Conservation (phyloP, 148 eudicot genomes). For the Dysphania ambrosioides region DNA sequence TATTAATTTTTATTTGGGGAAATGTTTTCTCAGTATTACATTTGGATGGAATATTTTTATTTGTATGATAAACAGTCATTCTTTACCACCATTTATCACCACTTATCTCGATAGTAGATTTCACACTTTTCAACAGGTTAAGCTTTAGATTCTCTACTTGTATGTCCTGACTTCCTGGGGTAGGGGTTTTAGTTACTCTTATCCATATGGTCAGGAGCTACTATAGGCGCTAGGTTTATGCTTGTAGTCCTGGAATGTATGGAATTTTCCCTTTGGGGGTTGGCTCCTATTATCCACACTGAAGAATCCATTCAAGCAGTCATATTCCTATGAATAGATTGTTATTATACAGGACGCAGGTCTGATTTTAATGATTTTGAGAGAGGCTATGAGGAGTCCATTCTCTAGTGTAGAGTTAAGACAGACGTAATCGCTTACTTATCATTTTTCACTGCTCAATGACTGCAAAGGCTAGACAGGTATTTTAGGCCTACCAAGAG, state of each 20-base stretch:
- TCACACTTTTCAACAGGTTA: too few species aligned
- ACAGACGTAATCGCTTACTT: neutral
- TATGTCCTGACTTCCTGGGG: too few species aligned
- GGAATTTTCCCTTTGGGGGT: neutral
- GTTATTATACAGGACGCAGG: neutral
- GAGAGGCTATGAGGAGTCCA: neutral
- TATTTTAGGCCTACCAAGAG: neutral
- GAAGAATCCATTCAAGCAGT: neutral
- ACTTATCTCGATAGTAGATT: too few species aligned
- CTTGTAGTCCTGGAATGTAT: neutral
- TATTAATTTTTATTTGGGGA: too few species aligned
- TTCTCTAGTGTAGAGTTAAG: neutral
- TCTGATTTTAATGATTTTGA: neutral
- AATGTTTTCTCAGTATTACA: too few species aligned
- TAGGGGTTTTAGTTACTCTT: too few species aligned
- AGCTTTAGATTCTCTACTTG: too few species aligned
- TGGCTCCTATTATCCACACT: neutral
- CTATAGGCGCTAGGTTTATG: neutral
- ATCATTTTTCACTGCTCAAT: neutral
- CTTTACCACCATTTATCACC: too few species aligned
- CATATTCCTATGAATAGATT: neutral
- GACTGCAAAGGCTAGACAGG: neutral
- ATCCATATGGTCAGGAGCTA: neutral
- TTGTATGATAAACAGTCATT: too few species aligned
- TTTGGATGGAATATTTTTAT: too few species aligned